Conservation (phyloP, 805 yeast species). For the Metschnikowia rubicola region DNA sequence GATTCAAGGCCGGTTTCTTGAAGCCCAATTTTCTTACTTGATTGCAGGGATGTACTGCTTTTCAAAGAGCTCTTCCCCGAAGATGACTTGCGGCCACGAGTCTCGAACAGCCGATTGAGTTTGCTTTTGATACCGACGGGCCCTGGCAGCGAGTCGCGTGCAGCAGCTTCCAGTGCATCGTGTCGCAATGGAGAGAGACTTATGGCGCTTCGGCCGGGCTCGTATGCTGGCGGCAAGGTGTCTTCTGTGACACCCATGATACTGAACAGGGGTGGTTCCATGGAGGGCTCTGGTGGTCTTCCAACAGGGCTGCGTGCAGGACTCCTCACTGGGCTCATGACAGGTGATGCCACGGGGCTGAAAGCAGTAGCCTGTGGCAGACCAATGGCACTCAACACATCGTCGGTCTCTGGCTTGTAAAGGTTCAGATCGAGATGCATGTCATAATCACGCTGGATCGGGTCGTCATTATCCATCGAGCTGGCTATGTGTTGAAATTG, state of each 20-base stretch:
- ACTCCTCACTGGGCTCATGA: slow-evolving; percentile 6
- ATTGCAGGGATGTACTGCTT: neutral
- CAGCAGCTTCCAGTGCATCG: neutral
- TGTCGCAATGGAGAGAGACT: slow-evolving; percentile 15
- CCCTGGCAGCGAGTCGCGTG: slow-evolving; percentile 1
- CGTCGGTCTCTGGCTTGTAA: slow-evolving; percentile 51
- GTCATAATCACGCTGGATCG: slow-evolving; percentile 35
- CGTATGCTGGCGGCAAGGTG: slow-evolving; percentile 18
- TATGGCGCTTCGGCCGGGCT: slow-evolving; percentile 1
- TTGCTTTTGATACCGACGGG: slow-evolving; percentile 11
- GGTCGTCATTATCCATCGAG: slow-evolving; percentile 26
- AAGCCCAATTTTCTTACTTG: too few species aligned
- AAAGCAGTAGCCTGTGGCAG: slow-evolving; percentile 19
- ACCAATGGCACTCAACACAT: slow-evolving; percentile 17
- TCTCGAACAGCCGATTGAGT: slow-evolving; percentile 13
- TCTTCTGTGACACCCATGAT: slow-evolving; percentile 10
- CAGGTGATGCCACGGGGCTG: slow-evolving; percentile 14
- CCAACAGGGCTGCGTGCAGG: slow-evolving; percentile 11
- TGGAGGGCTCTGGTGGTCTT: slow-evolving; percentile 9
- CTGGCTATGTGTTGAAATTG: slow-evolving; percentile 30
- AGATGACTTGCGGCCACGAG: slow-evolving; percentile 3
- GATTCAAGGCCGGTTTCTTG: too few species aligned
- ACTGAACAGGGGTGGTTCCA: slow-evolving; percentile 17
- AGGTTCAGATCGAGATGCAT: slow-evolving; percentile 45
- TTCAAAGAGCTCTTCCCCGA: slow-evolving; percentile 6